Conservation (phyloP, 495 filamentous ascomycete species). For the Terfezia claveryi region DNA sequence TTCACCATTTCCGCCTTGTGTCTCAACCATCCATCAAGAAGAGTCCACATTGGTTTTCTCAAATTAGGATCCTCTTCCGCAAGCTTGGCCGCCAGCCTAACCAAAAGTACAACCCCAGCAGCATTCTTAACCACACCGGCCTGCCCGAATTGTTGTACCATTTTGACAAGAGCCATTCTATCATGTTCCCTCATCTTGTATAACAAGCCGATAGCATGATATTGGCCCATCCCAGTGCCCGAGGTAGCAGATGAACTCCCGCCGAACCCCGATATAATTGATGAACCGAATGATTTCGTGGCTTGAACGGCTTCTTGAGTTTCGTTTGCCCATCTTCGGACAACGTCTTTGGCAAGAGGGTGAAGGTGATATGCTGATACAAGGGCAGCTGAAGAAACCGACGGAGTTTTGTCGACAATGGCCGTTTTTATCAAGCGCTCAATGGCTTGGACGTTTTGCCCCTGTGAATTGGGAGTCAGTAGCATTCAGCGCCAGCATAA, state of each 20-base stretch:
- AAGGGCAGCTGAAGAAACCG: slow-evolving; percentile 87
- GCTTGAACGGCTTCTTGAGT: slow-evolving; percentile 90
- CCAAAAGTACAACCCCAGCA: slow-evolving; percentile 74
- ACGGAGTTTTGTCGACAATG: slow-evolving; percentile 97
- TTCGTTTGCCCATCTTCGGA: slow-evolving; percentile 95
- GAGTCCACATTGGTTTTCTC: slow-evolving; percentile 80
- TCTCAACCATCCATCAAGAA: slow-evolving; percentile 86
- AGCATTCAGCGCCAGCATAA: neutral
- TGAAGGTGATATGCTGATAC: slow-evolving; percentile 97
- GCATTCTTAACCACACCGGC: slow-evolving; percentile 87
- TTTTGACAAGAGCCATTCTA: slow-evolving; percentile 97
- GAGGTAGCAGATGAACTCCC: slow-evolving; percentile 2
- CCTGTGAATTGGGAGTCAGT: slow-evolving; percentile 28
- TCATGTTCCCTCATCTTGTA: slow-evolving; percentile 97
- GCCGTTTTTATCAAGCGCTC: slow-evolving; percentile 97
- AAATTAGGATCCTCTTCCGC: slow-evolving; percentile 80
- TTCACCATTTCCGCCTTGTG: slow-evolving; percentile 99
- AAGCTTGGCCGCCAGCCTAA: slow-evolving; percentile 79
- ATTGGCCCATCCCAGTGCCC: slow-evolving; percentile 69
- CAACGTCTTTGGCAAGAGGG: slow-evolving; percentile 83
- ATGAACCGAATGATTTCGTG: slow-evolving; percentile 71
- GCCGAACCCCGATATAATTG: slow-evolving; percentile 17
- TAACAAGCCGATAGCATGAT: slow-evolving; percentile 90
- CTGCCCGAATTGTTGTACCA: slow-evolving; percentile 93
- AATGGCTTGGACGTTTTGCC: slow-evolving; percentile 91